These are phyloP conservation scores for Acanthamoeba culbertsoni DNA, from an alignment of 208 protist species.

Conservation along the genomic window DNA sequence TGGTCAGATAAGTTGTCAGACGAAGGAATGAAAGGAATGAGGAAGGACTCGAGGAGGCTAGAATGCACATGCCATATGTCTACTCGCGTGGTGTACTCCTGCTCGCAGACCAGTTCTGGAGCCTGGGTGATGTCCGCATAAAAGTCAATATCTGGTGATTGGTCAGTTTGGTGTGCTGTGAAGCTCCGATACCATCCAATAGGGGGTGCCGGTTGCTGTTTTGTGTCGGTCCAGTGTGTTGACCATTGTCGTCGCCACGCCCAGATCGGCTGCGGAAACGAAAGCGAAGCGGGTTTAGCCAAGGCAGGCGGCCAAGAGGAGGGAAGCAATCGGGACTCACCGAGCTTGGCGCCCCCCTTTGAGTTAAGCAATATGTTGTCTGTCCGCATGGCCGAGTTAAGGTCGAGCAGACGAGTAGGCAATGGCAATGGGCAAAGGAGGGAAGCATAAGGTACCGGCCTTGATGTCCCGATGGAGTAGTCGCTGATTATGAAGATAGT, in stretches of 20 bases:
- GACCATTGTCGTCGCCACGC: neutral
- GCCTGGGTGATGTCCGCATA: neutral
- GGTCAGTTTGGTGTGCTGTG: neutral
- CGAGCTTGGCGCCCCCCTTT: conserved; percentile 4
- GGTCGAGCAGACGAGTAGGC: too few species aligned
- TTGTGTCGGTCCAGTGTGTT: conserved; percentile 31
- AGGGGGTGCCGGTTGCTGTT: conserved; percentile 29
- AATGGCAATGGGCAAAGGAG: too few species aligned
- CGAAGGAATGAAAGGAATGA: too few species aligned
- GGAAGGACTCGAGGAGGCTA: too few species aligned
- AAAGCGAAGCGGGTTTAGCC: neutral
- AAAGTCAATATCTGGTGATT: too few species aligned
- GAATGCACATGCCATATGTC: too few species aligned
- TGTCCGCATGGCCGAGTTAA: neutral
- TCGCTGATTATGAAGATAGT: conserved; percentile 26
- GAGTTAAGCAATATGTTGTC: conserved; percentile 50
- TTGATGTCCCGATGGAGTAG: conserved; percentile 53
- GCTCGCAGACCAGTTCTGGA: conserved; percentile 51
- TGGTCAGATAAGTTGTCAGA: too few species aligned
- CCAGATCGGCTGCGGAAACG: neutral
- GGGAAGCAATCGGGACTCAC: neutral
- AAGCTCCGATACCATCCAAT: conserved; percentile 59
- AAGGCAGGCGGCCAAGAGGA: neutral
- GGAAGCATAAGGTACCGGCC: neutral
- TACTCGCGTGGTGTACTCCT: conserved; percentile 43